Base-by-base conservation (phyloP, 768 basidiomycete genomes). In the Kwoniella sp. region DNA sequence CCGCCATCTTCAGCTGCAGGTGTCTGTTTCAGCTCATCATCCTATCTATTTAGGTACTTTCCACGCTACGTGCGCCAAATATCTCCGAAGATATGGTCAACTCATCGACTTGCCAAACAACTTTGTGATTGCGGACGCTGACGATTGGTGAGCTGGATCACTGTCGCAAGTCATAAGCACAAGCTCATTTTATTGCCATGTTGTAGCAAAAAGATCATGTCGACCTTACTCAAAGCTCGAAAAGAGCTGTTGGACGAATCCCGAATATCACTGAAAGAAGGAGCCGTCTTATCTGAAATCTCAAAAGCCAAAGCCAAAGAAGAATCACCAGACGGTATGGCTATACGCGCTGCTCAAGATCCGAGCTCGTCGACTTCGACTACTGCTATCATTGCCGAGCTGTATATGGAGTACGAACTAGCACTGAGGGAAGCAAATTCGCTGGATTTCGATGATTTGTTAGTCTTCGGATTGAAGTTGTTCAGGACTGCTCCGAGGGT, bases 361-460 rank as follows among this genome's bases (percentile, higher is more conserved):
- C 65, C 71, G 13, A 71, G 59, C 36, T 64, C 50, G 8, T 67
- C 67, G 7, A 73, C 75, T 17, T 70, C 63, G 48, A 71, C 72
- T 10, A 37, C 70, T 47, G 55, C 67, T 2, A 58, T 77, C 36
- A 73, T 80, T 25, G 77, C 79, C 1, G 73, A 77, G 53, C 79
- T 90, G 4, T 90, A 88, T 74, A 81, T 82, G 19, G 83, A 86
- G 12, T 93, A 95, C 77, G 86, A 91, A 69, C 82, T 80, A 7
- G 80, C 82, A 12, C 82, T 93, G 27, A 80, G 83, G 49, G 80
- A 82, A 27, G 85, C 83, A 65, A 91, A 91, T 69, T 85, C 87
- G 30, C 81, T 95, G 12, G 92, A 95, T 79, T 95, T 93, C 68
- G 92, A 95, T 70, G 91, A 93, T 74, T 82, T 92, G 19, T 83